Conservation (phyloP, 2,329 filamentous ascomycete species). For the Zopfia rhizophila region DNA sequence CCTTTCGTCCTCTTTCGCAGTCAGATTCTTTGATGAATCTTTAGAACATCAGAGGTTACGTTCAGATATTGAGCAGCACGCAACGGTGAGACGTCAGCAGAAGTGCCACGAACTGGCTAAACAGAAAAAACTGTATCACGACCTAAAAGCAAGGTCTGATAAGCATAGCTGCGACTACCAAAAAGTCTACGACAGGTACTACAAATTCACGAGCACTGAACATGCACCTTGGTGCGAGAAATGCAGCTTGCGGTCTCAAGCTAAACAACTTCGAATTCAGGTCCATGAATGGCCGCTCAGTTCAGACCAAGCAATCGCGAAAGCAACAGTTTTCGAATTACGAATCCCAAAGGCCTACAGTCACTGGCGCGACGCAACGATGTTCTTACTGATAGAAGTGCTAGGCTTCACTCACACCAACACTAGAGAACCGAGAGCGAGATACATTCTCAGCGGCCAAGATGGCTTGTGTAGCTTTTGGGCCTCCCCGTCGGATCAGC, state of each 20-base stretch:
- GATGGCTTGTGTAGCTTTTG: conserved; percentile 13
- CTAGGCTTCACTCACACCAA: conserved; percentile 38
- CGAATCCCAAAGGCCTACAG: conserved; percentile 53
- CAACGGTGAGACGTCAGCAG: conserved; percentile 31
- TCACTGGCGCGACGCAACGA: conserved; percentile 62
- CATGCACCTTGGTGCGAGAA: conserved; percentile 26
- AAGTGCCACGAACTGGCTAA: conserved; percentile 34
- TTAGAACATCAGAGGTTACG: conserved; percentile 50
- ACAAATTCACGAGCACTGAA: conserved; percentile 11
- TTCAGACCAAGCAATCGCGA: conserved; percentile 33
- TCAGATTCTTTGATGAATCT: conserved; percentile 61
- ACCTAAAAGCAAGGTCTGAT: conserved; percentile 25
- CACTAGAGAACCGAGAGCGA: not conserved
- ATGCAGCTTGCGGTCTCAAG: conserved; percentile 48
- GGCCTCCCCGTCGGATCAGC: conserved; percentile 14
- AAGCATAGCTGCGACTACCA: conserved; percentile 22
- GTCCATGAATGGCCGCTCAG: conserved; percentile 69
- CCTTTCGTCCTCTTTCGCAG: conserved; percentile 54
- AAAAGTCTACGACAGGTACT: not conserved
- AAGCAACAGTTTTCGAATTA: conserved; percentile 66
- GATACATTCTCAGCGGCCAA: conserved; percentile 28
- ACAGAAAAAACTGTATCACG: conserved; percentile 21
- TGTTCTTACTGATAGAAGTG: conserved; percentile 55
- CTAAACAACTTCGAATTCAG: conserved; percentile 55
- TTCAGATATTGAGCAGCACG: conserved; percentile 52